phyloP scores from a whole-genome alignment of 257 asterid genomes.

The Lycium ferocissimum region DNA sequence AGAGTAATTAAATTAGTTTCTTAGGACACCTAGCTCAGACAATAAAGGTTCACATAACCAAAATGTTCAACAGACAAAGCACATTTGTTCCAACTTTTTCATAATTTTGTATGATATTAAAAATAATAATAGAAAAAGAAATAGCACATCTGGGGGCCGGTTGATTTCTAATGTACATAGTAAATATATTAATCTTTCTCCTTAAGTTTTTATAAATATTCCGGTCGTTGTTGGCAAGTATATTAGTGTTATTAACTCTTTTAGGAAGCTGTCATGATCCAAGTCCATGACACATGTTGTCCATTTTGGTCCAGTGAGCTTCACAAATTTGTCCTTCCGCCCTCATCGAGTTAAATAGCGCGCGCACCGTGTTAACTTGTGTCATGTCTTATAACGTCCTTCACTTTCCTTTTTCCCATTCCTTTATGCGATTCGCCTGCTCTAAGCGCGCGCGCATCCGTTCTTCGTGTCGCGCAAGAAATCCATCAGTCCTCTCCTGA shows the following conservation, averaged over 20 bases:
- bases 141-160: not conserved
- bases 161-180: not conserved
- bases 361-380: not conserved
- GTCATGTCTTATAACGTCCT: not conserved
- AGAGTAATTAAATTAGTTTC: not conserved
- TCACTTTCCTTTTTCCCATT: not conserved
- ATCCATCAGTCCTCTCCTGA: not conserved
- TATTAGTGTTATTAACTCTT: not conserved
- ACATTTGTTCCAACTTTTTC: conserved; percentile 13
- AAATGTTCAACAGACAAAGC: not conserved
- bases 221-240: not conserved
- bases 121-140: not conserved
- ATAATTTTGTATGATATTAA: not conserved
- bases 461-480: no score
- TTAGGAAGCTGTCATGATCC: not conserved
- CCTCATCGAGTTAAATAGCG: not conserved
- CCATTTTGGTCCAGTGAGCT: not conserved
- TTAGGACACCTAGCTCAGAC: not conserved
- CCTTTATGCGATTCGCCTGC: not conserved
- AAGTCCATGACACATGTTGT: not conserved
- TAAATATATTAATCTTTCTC: no score
- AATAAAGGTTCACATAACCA: conserved; percentile 17
- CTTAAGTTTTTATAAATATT: no score
- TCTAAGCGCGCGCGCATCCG: no score
- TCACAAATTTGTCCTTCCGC: accelerated